phyloP scores from a whole-genome alignment of 2,329 filamentous ascomycete species.

The Trichoderma endophyticum region DNA sequence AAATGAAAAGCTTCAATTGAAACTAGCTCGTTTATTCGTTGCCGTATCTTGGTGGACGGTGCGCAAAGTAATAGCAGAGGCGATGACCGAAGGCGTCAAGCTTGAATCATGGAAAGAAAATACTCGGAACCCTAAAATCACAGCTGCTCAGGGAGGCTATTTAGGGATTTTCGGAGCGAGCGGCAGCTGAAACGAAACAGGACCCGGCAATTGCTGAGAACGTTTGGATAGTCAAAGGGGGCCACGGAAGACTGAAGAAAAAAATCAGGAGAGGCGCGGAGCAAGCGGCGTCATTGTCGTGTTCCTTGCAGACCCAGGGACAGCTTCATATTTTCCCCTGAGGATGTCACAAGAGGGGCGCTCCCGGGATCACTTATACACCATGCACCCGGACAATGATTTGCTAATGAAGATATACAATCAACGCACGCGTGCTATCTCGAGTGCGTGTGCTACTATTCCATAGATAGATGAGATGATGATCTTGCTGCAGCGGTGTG shows the following conservation, averaged over 20 bases:
- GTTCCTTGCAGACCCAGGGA: background rate
- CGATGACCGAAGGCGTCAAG: conserved; percentile 13
- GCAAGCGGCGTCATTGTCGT: conserved; percentile 7
- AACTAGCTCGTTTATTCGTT: background rate
- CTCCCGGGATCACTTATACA: background rate
- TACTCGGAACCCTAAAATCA: background rate
- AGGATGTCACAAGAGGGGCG: background rate
- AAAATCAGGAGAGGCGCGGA: conserved; percentile 3
- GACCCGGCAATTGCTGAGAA: background rate
- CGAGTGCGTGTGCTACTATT: background rate
- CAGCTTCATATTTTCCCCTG: background rate
- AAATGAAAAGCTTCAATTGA: background rate
- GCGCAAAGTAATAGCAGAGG: background rate
- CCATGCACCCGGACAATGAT: background rate
- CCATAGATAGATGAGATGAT: background rate
- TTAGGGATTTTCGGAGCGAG: background rate
- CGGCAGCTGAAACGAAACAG: conserved; percentile 2
- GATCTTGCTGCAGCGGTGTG: conserved; percentile 4
- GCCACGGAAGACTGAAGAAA: background rate
- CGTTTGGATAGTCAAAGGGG: background rate
- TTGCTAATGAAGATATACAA: background rate
- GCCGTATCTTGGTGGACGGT: background rate
- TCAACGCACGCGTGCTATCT: background rate
- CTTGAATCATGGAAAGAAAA: background rate
- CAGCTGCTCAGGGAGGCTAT: background rate